Percentiles rank a stretch among this genome's conserved stretches.
phyloP scores from a whole-genome alignment of 2,329 filamentous ascomycete genomes.

The Cryphonectria parasitica region DNA sequence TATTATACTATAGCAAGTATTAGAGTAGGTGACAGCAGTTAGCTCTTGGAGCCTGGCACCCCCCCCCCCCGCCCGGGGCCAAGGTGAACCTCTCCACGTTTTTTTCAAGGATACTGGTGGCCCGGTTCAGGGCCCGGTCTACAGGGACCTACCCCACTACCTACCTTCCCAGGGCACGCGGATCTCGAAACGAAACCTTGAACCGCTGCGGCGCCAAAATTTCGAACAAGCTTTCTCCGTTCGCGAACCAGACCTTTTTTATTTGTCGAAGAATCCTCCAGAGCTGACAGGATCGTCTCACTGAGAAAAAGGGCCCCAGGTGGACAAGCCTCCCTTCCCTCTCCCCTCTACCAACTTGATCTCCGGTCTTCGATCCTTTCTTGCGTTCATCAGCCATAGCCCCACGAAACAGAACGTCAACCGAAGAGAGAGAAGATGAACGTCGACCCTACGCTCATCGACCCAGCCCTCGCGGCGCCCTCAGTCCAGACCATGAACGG shows the following conservation, averaged over 20 bases:
- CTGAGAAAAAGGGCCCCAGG: not conserved
- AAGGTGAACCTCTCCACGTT: constrained; percentile 3
- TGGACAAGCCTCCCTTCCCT: not conserved
- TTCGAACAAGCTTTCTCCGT: not conserved
- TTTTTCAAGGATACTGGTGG: not conserved
- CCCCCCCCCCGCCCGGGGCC: too few relatives aligned
- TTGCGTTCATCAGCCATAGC: not conserved
- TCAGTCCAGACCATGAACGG: constrained; percentile 1
- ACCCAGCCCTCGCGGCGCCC: constrained; percentile 24
- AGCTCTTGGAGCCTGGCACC: not conserved
- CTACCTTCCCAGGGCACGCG: not conserved
- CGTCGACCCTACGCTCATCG: constrained; percentile 23
- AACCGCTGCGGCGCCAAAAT: not conserved
- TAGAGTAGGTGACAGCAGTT: not conserved
- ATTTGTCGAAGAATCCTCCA: not conserved
- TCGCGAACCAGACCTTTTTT: not conserved
- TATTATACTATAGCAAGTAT: not conserved
- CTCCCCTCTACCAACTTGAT: not conserved
- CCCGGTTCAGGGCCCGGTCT: too few relatives aligned
- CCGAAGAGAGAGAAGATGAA: constrained; percentile 14
- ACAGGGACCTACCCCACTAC: constrained; percentile 8
- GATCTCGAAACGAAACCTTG: constrained; percentile 2
- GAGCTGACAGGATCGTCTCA: not conserved
- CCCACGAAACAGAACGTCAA: not conserved
- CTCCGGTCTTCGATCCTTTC: not conserved